Conservation (phyloP, 2,329 filamentous ascomycete species). For the Tricladium varicosporioides region DNA sequence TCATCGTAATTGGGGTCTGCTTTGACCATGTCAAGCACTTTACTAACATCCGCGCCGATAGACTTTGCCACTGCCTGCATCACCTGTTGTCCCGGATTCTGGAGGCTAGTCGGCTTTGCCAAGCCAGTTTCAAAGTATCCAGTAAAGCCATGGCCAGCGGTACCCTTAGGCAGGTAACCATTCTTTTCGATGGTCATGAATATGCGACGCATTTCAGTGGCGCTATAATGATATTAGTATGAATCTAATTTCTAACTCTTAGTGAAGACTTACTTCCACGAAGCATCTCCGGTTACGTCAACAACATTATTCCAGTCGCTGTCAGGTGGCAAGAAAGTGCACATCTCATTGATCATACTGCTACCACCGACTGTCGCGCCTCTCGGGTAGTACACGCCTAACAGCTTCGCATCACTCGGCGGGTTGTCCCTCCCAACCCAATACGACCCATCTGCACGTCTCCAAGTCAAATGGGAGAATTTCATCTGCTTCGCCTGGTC, state of each 20-base stretch:
- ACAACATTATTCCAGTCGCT: slow-evolving; percentile 43
- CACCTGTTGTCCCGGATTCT: slow-evolving; percentile 2
- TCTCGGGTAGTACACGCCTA: slow-evolving; percentile 40
- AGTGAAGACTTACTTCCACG: slow-evolving; percentile 34
- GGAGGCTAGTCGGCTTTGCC: not conserved
- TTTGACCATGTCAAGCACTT: slow-evolving; percentile 33
- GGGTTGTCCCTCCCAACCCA: slow-evolving; percentile 27
- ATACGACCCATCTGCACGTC: slow-evolving; percentile 29
- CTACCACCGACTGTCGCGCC: slow-evolving; percentile 39
- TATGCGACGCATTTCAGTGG: slow-evolving; percentile 40
- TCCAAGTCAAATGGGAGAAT: slow-evolving; percentile 35
- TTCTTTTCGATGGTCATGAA: slow-evolving; percentile 43
- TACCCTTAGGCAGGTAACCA: slow-evolving; percentile 39
- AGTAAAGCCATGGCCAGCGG: slow-evolving; percentile 41
- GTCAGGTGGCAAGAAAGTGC: slow-evolving; percentile 39
- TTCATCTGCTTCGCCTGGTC: slow-evolving; percentile 15
- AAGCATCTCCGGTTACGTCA: slow-evolving; percentile 41
- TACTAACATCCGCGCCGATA: not conserved
- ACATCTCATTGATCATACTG: slow-evolving; percentile 36
- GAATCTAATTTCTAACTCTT: no score
- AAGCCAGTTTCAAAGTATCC: slow-evolving; percentile 20
- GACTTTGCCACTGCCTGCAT: slow-evolving; percentile 1
- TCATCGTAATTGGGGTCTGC: slow-evolving; percentile 9
- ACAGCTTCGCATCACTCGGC: slow-evolving; percentile 33
- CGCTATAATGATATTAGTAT: not conserved